Evolutionary conservation across 176 grass and related monocot genomes (phyloP).

Genomic region (Avena insularis): DNA sequence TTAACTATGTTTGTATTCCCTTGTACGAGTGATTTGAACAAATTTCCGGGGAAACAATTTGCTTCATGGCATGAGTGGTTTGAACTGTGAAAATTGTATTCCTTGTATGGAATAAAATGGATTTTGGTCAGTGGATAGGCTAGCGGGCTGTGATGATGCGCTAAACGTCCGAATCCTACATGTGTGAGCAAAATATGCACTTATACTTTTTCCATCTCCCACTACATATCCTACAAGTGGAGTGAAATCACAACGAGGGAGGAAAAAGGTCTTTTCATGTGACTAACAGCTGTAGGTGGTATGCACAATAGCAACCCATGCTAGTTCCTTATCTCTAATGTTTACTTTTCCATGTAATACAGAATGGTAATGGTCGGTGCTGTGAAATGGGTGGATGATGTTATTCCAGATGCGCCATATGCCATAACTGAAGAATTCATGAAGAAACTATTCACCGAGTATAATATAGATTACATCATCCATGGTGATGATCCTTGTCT

Average conservation of each 20-base stretch:
- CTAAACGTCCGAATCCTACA: neutral
- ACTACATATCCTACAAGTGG: too few relatives aligned
- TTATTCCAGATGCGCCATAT: constrained; percentile 89
- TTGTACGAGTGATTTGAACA: too few relatives aligned
- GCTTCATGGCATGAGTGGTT: neutral
- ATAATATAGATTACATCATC: constrained; percentile 96
- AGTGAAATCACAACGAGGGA: too few relatives aligned
- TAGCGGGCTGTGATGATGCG: neutral
- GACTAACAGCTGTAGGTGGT: neutral
- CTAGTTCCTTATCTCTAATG: neutral
- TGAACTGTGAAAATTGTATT: neutral
- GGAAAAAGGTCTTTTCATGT: too few relatives aligned
- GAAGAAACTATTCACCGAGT: constrained; percentile 90
- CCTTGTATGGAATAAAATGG: neutral
- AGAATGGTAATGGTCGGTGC: constrained; percentile 88
- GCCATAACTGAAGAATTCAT: constrained; percentile 95
- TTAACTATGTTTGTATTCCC: too few relatives aligned
- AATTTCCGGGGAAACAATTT: neutral
- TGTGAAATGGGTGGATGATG: constrained; percentile 90
- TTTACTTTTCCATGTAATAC: constrained; percentile 1
- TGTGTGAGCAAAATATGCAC: neutral
- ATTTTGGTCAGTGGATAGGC: neutral
- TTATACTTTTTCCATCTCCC: neutral
- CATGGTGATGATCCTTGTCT: constrained; percentile 96
- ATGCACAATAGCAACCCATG: neutral